Conservation (phyloP, 2,329 filamentous ascomycete species). For the Rutstroemia sp. region DNA sequence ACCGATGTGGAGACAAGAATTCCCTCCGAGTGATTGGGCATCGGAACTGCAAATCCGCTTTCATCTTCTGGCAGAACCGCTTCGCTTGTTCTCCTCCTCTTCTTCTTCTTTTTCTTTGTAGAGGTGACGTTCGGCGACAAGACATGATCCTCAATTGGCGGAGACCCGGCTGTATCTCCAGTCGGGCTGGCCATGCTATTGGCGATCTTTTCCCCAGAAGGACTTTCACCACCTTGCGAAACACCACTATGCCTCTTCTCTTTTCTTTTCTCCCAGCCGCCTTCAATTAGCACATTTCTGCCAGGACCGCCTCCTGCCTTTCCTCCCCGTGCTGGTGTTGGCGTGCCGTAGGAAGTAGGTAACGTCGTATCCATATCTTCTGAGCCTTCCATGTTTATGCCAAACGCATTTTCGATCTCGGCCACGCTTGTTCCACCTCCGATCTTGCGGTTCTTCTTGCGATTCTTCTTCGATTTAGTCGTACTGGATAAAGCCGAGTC, state of each 20-base stretch:
- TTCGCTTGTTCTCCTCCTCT: not conserved
- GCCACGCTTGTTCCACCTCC: slow-evolving; percentile 1
- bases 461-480: not conserved
- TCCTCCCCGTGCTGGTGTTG: not conserved
- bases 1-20: too few species aligned
- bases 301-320: not conserved
- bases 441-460: not conserved
- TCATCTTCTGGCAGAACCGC: not conserved
- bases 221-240: not conserved
- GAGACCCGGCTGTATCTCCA: not conserved
- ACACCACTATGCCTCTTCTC: not conserved
- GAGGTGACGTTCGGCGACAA: not conserved
- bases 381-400: not conserved
- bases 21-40: too few species aligned
- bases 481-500: not conserved
- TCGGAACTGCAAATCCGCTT: not conserved
- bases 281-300: not conserved
- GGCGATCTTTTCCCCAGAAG: not conserved
- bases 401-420: not conserved
- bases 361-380: not conserved
- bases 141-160: not conserved
- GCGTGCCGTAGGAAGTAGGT: not conserved
- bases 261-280: not conserved
- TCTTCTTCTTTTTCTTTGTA: not conserved
- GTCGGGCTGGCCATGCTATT: not conserved